phyloP scores from a whole-genome alignment of 306 rosid genomes.

The Pachyrhizus erosus region DNA sequence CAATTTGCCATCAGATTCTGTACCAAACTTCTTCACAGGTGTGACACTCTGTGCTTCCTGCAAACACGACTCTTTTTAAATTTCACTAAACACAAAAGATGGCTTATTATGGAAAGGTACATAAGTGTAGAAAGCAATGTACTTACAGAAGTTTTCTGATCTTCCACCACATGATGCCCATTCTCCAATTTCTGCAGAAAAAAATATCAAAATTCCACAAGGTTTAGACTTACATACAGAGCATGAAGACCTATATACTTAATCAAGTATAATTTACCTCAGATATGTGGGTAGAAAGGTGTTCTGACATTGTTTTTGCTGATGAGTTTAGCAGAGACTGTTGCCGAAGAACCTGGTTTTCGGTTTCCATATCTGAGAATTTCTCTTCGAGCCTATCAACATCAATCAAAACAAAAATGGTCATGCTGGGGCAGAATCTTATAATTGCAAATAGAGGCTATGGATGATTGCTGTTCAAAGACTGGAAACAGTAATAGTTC shows the following conservation, averaged over 20 bases:
- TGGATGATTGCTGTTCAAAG: slow-evolving; percentile 12
- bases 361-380: slow-evolving; percentile 79
- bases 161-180: slow-evolving; percentile 80
- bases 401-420: slow-evolving; percentile 37
- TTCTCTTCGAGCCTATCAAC: slow-evolving; percentile 90
- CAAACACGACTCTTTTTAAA: slow-evolving; percentile 39
- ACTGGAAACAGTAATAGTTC: slow-evolving; percentile 15
- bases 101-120: not conserved
- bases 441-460: slow-evolving; percentile 8
- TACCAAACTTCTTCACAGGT: slow-evolving; percentile 78
- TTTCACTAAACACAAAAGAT: slow-evolving; percentile 34
- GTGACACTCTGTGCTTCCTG: slow-evolving; percentile 74
- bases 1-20: slow-evolving; percentile 88
- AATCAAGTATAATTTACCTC: slow-evolving; percentile 55
- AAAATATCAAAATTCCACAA: slow-evolving; percentile 28
- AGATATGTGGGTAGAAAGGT: slow-evolving; percentile 61
- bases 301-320: slow-evolving; percentile 67
- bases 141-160: slow-evolving; percentile 66
- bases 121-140: slow-evolving; percentile 26
- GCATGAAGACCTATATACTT: slow-evolving; percentile 1
- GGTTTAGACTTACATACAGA: slow-evolving; percentile 8
- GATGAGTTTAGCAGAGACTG: slow-evolving; percentile 67
- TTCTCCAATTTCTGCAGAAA: slow-evolving; percentile 77
- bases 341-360: slow-evolving; percentile 88
- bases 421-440: slow-evolving; percentile 38